Conservation (phyloP, 306 rosid species). For the Alnus rubra region DNA sequence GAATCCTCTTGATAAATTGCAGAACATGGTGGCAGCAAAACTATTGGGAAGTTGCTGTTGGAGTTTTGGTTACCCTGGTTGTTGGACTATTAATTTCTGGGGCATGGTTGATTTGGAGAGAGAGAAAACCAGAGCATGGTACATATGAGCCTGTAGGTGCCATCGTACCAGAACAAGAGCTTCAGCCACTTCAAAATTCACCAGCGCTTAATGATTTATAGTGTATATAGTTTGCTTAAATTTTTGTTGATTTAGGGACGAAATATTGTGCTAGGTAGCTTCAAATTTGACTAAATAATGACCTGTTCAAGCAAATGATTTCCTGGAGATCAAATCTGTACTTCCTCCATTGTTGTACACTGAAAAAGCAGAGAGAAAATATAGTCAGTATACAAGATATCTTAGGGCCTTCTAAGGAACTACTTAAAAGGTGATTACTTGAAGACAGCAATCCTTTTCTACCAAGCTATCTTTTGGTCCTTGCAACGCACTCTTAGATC, state of each 20-base stretch:
- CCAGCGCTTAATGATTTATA: slow-evolving; percentile 24
- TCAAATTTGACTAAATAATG: neutral
- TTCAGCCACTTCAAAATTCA: slow-evolving; percentile 66
- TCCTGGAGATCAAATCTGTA: slow-evolving; percentile 12
- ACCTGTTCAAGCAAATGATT: slow-evolving; percentile 5
- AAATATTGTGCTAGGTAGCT: neutral
- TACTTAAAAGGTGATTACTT: neutral
- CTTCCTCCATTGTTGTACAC: slow-evolving; percentile 22
- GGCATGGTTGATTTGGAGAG: slow-evolving; percentile 64
- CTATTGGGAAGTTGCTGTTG: slow-evolving; percentile 42
- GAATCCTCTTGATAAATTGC: slow-evolving; percentile 32
- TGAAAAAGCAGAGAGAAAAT: neutral
- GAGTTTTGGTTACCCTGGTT: slow-evolving; percentile 45
- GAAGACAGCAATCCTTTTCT: neutral
- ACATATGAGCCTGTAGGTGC: slow-evolving; percentile 70
- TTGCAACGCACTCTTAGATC: too few species aligned
- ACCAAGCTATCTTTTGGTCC: too few species aligned
- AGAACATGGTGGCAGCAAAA: slow-evolving; percentile 74
- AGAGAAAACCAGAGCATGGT: slow-evolving; percentile 40
- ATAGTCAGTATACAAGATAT: neutral
- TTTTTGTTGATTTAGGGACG: neutral
- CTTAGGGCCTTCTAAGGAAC: neutral
- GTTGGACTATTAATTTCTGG: slow-evolving; percentile 51
- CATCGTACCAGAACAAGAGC: slow-evolving; percentile 77
- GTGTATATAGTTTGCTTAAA: neutral